Percentiles rank a stretch among this genome's conserved stretches.
Conservation (phyloP, 331 rosid genomes). For the Pyrus hybrid region DNA sequence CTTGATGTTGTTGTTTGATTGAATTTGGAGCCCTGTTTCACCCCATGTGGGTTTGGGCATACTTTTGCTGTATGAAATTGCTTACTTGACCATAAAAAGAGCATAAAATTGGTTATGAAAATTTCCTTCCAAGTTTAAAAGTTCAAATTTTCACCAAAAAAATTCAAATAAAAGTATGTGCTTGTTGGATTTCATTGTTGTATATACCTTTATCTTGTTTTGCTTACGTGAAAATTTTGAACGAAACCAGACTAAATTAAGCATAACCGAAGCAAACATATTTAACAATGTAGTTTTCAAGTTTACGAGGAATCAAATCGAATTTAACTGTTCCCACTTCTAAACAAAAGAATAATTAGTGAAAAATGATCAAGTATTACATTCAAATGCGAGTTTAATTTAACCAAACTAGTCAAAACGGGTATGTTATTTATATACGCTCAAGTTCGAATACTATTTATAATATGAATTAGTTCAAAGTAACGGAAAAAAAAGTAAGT, state of each 20-base stretch:
- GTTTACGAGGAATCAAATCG: neutral
- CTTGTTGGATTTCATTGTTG: too few relatives aligned
- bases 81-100: too few relatives aligned
- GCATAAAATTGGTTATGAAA: too few relatives aligned
- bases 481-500: too few relatives aligned
- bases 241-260: too few relatives aligned
- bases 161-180: too few relatives aligned
- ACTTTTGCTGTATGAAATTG: too few relatives aligned
- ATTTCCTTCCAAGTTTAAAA: neutral
- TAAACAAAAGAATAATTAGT: neutral
- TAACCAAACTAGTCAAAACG: too few relatives aligned
- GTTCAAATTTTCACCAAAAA: neutral
- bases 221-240: neutral
- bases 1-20: neutral
- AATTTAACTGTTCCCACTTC: neutral
- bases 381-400: too few relatives aligned
- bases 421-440: too few relatives aligned
- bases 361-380: neutral
- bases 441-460: too few relatives aligned
- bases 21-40: neutral
- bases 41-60: neutral
- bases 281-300: neutral
- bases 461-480: too few relatives aligned
- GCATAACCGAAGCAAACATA: neutral
- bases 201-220: neutral